These are phyloP conservation scores for Phytophthora sojae DNA, from an alignment of 352 stramenopile genomes.

Conservation along the genomic window DNA sequence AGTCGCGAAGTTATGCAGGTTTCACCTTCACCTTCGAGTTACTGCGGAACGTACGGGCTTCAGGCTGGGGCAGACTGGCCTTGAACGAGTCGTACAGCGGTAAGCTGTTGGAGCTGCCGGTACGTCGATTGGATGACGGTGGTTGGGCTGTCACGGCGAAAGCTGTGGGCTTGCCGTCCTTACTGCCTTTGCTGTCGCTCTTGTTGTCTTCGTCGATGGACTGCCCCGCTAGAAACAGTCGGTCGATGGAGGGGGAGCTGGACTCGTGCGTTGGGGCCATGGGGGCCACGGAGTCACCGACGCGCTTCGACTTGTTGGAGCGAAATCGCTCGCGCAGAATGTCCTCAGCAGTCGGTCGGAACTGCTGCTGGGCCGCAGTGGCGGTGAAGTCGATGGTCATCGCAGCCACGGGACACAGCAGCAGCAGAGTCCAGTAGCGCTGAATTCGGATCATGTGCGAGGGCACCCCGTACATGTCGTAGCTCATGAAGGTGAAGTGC, in stretches of 20 bases:
- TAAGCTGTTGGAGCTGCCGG: conserved; percentile 30
- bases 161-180: conserved; percentile 8
- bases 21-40: not conserved
- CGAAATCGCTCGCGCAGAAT: conserved; percentile 67
- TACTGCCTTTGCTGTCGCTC: conserved; percentile 15
- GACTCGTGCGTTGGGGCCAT: conserved; percentile 12
- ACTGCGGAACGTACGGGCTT: conserved; percentile 30
- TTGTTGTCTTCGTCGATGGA: conserved; percentile 27
- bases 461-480: conserved; percentile 70
- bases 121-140: conserved; percentile 15
- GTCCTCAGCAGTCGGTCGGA: conserved; percentile 58
- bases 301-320: conserved; percentile 24
- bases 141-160: conserved; percentile 29
- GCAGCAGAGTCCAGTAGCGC: conserved; percentile 66
- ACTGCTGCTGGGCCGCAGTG: conserved; percentile 53
- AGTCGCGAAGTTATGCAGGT: not conserved
- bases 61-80: conserved; percentile 9
- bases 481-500: conserved; percentile 72
- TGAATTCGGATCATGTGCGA: conserved; percentile 46
- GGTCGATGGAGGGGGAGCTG: conserved; percentile 22
- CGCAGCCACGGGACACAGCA: conserved; percentile 56
- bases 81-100: conserved; percentile 34
- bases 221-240: conserved; percentile 35
- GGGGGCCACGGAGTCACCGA: conserved; percentile 24
- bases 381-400: conserved; percentile 55